A percentile compares a stretch with the other conserved stretches of the same genome.
Conservation (phyloP, 495 filamentous ascomycete genomes). For the Thermothielavioides terrestris region DNA sequence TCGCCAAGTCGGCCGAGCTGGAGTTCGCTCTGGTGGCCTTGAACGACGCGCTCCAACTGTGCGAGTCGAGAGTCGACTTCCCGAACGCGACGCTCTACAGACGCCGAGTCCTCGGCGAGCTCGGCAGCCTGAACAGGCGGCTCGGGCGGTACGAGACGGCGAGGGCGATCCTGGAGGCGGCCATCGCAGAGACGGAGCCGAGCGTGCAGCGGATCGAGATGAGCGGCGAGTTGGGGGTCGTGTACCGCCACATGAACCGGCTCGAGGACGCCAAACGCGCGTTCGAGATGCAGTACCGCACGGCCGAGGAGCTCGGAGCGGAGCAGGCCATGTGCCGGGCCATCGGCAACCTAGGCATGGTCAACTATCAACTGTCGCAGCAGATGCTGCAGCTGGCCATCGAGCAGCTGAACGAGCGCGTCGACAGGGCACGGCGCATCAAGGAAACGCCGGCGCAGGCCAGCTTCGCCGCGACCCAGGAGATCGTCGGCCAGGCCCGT, state of each 20-base stretch:
- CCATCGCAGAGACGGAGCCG: neutral
- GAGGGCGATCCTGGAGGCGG: conserved; percentile 2
- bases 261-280: conserved; percentile 17
- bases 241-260: conserved; percentile 22
- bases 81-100: neutral
- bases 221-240: conserved; percentile 21
- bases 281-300: conserved; percentile 18
- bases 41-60: conserved; percentile 8
- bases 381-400: conserved; percentile 1
- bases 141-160: conserved; percentile 19
- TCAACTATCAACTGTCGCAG: conserved; percentile 23
- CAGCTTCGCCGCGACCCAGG: conserved; percentile 3
- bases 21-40: conserved; percentile 3
- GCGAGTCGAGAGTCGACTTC: neutral
- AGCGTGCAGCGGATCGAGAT: conserved; percentile 10
- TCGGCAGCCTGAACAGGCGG: conserved; percentile 17
- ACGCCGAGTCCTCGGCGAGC: conserved; percentile 3
- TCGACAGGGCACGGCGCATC: neutral
- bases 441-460: neutral
- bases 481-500: conserved; percentile 12
- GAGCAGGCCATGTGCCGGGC: conserved; percentile 22
- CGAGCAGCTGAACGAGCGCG: conserved; percentile 6
- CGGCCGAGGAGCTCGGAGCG: conserved; percentile 14
- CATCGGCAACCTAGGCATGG: conserved; percentile 28
- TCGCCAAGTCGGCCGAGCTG: neutral